Conservation (phyloP, 1,284 basidiomycete genomes). For the Athelia sp. region DNA sequence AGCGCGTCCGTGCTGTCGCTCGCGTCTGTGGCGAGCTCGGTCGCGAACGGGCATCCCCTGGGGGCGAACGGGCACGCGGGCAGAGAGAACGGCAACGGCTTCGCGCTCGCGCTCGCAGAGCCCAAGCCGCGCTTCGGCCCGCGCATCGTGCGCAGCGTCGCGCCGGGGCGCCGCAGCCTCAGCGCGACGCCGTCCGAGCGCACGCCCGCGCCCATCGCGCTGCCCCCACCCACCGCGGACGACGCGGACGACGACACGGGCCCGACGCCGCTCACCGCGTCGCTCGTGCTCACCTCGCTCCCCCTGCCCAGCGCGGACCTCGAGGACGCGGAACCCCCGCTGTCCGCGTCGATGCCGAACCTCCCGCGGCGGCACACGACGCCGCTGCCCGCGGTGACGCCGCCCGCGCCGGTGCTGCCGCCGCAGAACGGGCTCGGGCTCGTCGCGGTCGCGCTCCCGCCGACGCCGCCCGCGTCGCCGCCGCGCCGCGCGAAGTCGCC, state of each 20-base stretch:
- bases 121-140: not conserved
- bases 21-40: not conserved
- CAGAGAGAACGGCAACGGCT: too few species aligned
- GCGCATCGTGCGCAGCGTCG: conserved; percentile 1
- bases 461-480: not conserved
- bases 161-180: conserved; percentile 1
- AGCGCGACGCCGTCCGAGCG: not conserved
- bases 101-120: too few species aligned
- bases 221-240: not conserved
- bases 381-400: too few species aligned
- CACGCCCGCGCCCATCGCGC: not conserved
- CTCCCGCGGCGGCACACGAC: not conserved
- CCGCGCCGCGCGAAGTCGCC: not conserved
- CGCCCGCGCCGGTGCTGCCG: not conserved
- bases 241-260: too few species aligned
- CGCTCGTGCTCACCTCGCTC: not conserved
- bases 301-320: not conserved
- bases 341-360: not conserved
- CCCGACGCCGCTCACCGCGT: too few species aligned
- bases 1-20: conserved; percentile 1
- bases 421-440: not conserved
- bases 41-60: not conserved
- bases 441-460: not conserved
- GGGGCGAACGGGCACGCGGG: not conserved
- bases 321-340: not conserved